These are phyloP conservation scores for Annulohypoxylon moriforme DNA, from an alignment of 495 filamentous ascomycete genomes.

Conservation along the genomic window DNA sequence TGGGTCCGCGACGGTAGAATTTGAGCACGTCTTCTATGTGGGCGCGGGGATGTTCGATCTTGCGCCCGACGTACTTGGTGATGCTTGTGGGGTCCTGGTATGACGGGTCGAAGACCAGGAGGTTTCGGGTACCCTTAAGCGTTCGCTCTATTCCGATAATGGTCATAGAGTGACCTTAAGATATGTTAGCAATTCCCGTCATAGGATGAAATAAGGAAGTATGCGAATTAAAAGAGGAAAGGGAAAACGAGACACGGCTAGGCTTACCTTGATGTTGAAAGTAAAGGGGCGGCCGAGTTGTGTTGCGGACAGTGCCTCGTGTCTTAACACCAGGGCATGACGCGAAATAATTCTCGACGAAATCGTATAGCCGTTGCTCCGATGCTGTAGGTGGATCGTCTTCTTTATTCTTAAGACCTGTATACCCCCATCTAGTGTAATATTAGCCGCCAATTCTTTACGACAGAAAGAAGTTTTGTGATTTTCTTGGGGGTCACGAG, in stretches of 20 bases:
- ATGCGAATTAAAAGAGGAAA: background rate
- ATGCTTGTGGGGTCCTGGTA: slow-evolving; percentile 77
- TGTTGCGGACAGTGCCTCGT: slow-evolving; percentile 69
- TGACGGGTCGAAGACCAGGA: slow-evolving; percentile 92
- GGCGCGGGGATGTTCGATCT: slow-evolving; percentile 36
- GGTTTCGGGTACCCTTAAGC: slow-evolving; percentile 70
- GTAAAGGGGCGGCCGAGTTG: slow-evolving; percentile 83
- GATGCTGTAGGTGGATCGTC: slow-evolving; percentile 44
- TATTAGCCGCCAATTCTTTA: background rate
- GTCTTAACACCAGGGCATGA: slow-evolving; percentile 51
- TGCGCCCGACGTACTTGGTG: slow-evolving; percentile 62
- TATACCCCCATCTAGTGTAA: slow-evolving; percentile 48
- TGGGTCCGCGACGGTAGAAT: slow-evolving; percentile 73
- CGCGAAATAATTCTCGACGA: slow-evolving; percentile 80
- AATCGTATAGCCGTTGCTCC: slow-evolving; percentile 65
- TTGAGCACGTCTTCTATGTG: slow-evolving; percentile 69
- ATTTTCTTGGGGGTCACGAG: background rate
- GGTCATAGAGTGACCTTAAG: slow-evolving; percentile 85
- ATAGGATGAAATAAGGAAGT: background rate
- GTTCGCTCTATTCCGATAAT: slow-evolving; percentile 86
- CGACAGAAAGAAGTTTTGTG: background rate
- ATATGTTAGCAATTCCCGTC: slow-evolving; percentile 2
- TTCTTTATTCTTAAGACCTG: slow-evolving; percentile 50
- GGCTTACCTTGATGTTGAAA: slow-evolving; percentile 81
- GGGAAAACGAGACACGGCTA: background rate